Conservation (phyloP, 2,329 filamentous ascomycete genomes). For the Orbilia brochopaga region DNA sequence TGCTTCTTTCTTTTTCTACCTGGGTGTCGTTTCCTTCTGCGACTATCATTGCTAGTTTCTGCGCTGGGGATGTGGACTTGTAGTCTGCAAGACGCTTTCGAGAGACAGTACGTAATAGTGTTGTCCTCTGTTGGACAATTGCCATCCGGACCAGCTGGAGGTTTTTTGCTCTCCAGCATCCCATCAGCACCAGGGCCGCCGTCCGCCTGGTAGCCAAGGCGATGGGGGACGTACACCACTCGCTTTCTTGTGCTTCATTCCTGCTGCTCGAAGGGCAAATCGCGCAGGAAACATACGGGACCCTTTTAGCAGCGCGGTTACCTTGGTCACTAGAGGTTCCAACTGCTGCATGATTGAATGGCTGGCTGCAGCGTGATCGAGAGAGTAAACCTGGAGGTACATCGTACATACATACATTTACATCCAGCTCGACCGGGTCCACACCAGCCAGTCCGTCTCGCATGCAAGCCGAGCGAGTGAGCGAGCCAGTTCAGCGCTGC, state of each 20-base stretch:
- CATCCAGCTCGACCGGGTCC: constrained; percentile 30
- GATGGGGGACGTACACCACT: constrained; percentile 21
- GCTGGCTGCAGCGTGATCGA: constrained; percentile 4
- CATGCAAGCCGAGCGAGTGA: constrained; percentile 3
- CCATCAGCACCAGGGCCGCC: constrained; percentile 26
- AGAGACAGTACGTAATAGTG: constrained; percentile 9
- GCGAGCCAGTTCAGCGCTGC: constrained; percentile 33
- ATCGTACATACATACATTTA: constrained; percentile 17
- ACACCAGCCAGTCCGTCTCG: constrained; percentile 35
- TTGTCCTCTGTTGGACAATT: constrained; percentile 51
- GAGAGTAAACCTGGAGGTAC: neutral
- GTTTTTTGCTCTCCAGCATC: constrained; percentile 28
- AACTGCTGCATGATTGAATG: neutral
- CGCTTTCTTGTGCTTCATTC: neutral
- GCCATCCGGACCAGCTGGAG: constrained; percentile 21
- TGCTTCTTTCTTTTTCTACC: neutral
- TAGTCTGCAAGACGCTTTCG: constrained; percentile 6
- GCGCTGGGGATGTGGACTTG: neutral
- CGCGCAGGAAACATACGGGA: neutral
- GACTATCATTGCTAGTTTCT: constrained; percentile 8
- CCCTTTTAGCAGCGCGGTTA: neutral
- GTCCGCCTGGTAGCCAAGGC: constrained; percentile 37
- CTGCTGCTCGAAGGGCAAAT: constrained; percentile 1
- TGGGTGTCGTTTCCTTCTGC: neutral
- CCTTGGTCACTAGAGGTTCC: neutral